Base-by-base conservation (phyloP, 305 asterid species). In the Rubia balearica region DNA sequence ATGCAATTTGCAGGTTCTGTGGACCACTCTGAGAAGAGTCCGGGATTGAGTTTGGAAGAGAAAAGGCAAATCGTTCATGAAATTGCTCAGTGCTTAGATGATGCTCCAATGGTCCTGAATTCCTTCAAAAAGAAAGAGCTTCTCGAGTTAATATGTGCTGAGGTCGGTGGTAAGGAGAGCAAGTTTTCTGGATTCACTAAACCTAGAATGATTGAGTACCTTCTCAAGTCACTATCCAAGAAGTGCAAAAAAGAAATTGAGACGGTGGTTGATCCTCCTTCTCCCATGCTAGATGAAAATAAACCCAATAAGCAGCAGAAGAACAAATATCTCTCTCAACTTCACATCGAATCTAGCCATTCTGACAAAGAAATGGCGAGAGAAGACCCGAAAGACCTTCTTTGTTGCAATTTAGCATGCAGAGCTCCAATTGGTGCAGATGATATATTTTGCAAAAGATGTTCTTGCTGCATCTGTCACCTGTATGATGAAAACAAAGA, bases 401-500 rank as follows among this genome's bases (percentile, higher is more conserved):
- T 77, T 19, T 92, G 97, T 79, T 80, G 81, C 64, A 92, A 92
- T 68, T 84, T 87, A 41, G 95, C 96, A 19, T 92, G 98, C 80
- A 85, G 83, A 84, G 98, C 96, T 71, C 79, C 80, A 69, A 67
- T 90, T 81, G 81, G 74, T 19, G 49, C 70, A 1, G 85, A 57
- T 42, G 87, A 87, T 13, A 74, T 33, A 41, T 90, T 90, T 81
- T 92, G 98, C 82, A 92, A 83, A 73, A 71, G 97, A 77, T 92
- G 98, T 77, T 86, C 97, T 11, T 92, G 98, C 81, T 87, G 95
- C 74, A 87, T 92, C 46, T 92, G 97, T 69, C 85, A 76, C 63
- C 79, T 60, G 76, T 92, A 83, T 65, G 98, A 92, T 74, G 98
- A 92, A 72, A 92, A 92, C 73, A 92, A 92, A 84, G 98, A 92